Percentiles rank a stretch among this genome's conserved stretches.
phyloP scores from a whole-genome alignment of 2,329 filamentous ascomycete genomes.

The Claviceps citrina region DNA sequence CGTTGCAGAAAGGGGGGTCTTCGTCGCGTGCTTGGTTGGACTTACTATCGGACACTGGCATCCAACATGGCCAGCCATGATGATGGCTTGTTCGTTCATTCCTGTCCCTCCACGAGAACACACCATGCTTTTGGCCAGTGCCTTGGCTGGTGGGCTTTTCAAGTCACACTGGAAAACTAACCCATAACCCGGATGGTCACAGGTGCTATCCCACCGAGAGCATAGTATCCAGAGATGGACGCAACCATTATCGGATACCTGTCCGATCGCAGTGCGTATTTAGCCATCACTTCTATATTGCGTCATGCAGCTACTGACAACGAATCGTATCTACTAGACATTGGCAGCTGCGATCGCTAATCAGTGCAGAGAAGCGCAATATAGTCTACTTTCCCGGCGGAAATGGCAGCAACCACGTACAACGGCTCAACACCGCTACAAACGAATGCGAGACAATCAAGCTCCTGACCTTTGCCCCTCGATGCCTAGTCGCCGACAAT shows the following conservation, averaged over 20 bases:
- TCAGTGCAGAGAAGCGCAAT: conserved; percentile 64
- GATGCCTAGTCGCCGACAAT: conserved; percentile 72
- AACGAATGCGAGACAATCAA: conserved; percentile 60
- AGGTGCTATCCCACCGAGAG: conserved; percentile 52
- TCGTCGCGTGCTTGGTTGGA: background rate
- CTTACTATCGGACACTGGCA: conserved; percentile 5
- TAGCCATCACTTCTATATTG: conserved; percentile 13
- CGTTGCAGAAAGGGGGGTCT: background rate
- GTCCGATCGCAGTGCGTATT: conserved; percentile 45
- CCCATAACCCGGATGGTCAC: conserved; percentile 1
- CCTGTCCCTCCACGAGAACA: background rate
- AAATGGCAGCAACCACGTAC: conserved; percentile 47
- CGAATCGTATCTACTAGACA: conserved; percentile 36
- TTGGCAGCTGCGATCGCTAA: conserved; percentile 79
- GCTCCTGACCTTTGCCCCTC: conserved; percentile 55
- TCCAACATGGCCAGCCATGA: conserved; percentile 37
- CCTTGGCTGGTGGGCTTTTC: background rate
- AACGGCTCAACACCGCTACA: conserved; percentile 52
- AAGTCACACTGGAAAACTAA: background rate
- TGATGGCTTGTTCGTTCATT: conserved; percentile 31
- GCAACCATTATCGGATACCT: conserved; percentile 51
- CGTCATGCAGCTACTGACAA: background rate
- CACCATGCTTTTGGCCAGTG: background rate
- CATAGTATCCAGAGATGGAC: conserved; percentile 43
- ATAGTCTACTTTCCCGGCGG: conserved; percentile 75